Evolutionary conservation across 331 rosid genomes (phyloP).

Genomic region (Malus hybrid): DNA sequence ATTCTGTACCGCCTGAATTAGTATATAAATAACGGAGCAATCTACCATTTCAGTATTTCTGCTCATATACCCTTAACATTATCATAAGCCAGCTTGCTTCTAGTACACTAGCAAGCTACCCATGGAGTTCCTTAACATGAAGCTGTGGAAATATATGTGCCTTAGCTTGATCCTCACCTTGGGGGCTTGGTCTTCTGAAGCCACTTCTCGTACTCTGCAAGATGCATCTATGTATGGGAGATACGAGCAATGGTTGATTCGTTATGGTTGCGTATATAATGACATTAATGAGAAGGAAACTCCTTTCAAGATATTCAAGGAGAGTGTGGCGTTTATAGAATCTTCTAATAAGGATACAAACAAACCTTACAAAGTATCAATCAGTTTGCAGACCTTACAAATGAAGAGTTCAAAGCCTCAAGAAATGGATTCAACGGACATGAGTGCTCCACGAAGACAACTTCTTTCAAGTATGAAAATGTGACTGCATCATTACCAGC

Average conservation of each 20-base stretch:
- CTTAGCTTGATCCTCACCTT: neutral
- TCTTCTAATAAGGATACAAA: neutral
- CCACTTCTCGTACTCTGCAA: neutral
- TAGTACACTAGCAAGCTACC: neutral
- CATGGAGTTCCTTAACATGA: neutral
- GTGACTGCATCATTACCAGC: neutral
- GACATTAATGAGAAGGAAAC: neutral
- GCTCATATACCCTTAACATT: neutral
- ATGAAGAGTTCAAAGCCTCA: conserved; percentile 28
- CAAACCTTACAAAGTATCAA: neutral
- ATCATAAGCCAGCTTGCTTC: neutral
- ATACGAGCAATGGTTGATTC: neutral
- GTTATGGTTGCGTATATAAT: neutral
- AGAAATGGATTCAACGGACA: conserved; percentile 37
- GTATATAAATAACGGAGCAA: no score
- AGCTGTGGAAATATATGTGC: neutral
- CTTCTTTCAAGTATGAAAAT: neutral
- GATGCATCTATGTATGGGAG: neutral
- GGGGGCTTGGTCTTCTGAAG: neutral
- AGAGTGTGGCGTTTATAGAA: neutral
- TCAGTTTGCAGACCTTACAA: neutral
- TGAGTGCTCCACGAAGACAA: conserved; percentile 21
- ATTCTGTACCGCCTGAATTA: no score
- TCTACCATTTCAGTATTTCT: neutral
- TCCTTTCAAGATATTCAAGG: neutral